A percentile compares a stretch with the other conserved stretches of the same genome.
Conservation (phyloP, 306 rosid species). For the Fragaria vesca region DNA sequence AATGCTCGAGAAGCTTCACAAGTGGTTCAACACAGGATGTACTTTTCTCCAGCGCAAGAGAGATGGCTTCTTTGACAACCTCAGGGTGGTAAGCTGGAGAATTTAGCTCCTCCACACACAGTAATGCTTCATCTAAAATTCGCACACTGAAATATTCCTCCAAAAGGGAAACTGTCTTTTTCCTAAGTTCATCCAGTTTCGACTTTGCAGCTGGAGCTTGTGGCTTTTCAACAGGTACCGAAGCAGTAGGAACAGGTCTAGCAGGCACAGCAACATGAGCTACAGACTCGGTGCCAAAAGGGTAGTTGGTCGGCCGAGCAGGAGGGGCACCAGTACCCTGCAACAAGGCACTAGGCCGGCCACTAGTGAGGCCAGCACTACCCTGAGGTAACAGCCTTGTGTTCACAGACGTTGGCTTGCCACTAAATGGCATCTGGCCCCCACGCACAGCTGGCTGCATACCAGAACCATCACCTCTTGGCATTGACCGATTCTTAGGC, state of each 20-base stretch:
- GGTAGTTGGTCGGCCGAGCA: conserved; percentile 43
- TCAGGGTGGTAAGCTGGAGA: conserved; percentile 75
- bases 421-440: conserved; percentile 55
- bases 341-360: conserved; percentile 75
- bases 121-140: conserved; percentile 79
- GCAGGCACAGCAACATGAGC: conserved; percentile 43
- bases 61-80: conserved; percentile 86
- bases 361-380: conserved; percentile 64
- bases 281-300: conserved; percentile 41
- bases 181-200: conserved; percentile 47
- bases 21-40: conserved; percentile 65
- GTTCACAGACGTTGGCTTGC: conserved; percentile 55
- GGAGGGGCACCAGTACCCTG: conserved; percentile 63
- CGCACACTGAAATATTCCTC: conserved; percentile 75
- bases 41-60: conserved; percentile 71
- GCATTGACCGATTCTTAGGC: conserved; percentile 58
- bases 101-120: conserved; percentile 83
- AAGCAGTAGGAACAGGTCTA: conserved; percentile 38
- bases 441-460: conserved; percentile 63
- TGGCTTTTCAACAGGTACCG: conserved; percentile 45
- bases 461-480: conserved; percentile 61
- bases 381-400: conserved; percentile 86
- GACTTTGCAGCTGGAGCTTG: conserved; percentile 46
- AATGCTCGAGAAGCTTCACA: conserved; percentile 59
- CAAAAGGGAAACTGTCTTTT: conserved; percentile 65